Conservation (phyloP, 805 yeast species). For the Brettanomyces bruxellensis region DNA sequence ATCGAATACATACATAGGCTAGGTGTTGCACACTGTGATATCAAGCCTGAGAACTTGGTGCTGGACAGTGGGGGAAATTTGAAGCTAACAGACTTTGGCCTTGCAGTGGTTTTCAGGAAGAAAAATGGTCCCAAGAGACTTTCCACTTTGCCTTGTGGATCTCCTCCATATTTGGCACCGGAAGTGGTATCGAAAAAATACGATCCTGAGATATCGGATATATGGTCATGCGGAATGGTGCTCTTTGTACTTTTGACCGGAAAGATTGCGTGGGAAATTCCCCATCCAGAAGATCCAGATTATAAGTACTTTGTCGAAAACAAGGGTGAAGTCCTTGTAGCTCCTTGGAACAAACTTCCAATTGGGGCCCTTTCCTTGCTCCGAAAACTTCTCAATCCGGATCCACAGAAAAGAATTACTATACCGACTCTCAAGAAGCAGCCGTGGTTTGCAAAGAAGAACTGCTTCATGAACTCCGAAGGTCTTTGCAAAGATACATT, state of each 20-base stretch:
- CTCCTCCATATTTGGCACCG: conserved; percentile 76
- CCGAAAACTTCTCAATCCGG: conserved; percentile 41
- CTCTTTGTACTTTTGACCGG: conserved; percentile 56
- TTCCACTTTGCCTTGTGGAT: conserved; percentile 52
- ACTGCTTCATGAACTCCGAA: conserved; percentile 31
- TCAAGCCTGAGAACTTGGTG: conserved; percentile 62
- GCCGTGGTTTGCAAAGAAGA: conserved; percentile 44
- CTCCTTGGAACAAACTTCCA: conserved; percentile 50
- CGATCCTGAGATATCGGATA: conserved; percentile 48
- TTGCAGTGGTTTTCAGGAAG: conserved; percentile 52
- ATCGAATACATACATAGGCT: conserved; percentile 48
- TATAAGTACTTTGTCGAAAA: conserved; percentile 23
- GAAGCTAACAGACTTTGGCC: conserved; percentile 71
- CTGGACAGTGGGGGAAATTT: conserved; percentile 56
- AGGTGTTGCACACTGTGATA: conserved; percentile 62
- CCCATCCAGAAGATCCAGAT: conserved; percentile 42
- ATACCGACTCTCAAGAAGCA: conserved; percentile 36
- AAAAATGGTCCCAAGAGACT: conserved; percentile 36
- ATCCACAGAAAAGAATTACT: conserved; percentile 35
- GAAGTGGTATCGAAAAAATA: conserved; percentile 46
- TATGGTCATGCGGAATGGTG: conserved; percentile 66
- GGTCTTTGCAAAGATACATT: conserved; percentile 49
- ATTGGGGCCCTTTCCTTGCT: conserved; percentile 40
- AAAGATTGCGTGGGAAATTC: conserved; percentile 66
- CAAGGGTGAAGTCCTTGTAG: conserved; percentile 36